Base-by-base conservation (phyloP, 2,329 filamentous ascomycete species). In the Paraphaeosphaeria minitans region DNA sequence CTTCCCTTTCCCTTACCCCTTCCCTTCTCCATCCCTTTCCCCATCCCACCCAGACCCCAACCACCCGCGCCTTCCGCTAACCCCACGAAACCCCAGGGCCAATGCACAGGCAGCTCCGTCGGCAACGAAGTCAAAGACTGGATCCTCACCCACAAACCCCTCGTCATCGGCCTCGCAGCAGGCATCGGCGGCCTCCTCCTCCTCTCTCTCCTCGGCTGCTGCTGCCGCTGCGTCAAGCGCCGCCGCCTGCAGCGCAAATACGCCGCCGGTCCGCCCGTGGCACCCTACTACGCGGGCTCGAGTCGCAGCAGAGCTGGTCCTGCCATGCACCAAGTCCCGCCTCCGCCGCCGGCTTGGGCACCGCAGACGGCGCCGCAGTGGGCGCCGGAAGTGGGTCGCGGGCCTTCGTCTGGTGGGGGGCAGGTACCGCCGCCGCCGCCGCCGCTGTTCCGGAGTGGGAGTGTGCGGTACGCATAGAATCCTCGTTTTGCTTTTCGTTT, bases 101-200 rank as follows among this genome's bases (percentile, higher is more conserved):
- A 83, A 66, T 99, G 95, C 78, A 77, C 84, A 67, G 93, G 92
- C 61, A 81, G 86, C 37, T 88, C 85, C 29, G 84, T 91, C 1
- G 83, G 83, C 66, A 88, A 87, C 62, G 88, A 93, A 77, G 88
- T 96, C 62, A 81, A 80, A 55, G 84, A 83, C 60, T 97, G 92
- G 90, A 88, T 98, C 75, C 79, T 85, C 27, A 79, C 88, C 64
- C 88, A 98, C 80, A 90, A 90, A 77, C 80, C 85, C 53, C 85
- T 98, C 62, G 89, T 96, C 64, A 97, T 98, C 63, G 93, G 91
- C 24, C 81, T 98, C 12, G 86, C 85, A 5, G 81, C 82, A 48
- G 89, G 87, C 12, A 81, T 96, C 16, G 94, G 92, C 49, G 86
- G 84, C 7, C 80, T 97, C 6, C 71, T 96, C 19, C 27, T 76